phyloP scores from a whole-genome alignment of 2,329 filamentous ascomycete species.

The Ophiostoma sp. region DNA sequence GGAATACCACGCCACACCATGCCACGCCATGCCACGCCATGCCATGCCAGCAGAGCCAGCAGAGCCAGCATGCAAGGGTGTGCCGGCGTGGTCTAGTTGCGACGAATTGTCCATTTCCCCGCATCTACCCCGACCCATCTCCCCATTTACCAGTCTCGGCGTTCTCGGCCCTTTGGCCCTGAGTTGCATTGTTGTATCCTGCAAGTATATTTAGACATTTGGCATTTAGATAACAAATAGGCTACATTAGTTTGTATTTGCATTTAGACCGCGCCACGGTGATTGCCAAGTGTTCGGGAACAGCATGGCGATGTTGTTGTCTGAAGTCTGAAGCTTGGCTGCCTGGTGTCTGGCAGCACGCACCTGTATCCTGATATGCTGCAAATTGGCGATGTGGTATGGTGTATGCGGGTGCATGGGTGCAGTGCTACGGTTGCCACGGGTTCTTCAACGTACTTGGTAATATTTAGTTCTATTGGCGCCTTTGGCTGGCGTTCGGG shows the following conservation, averaged over 20 bases:
- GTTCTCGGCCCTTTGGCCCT: conserved; percentile 7
- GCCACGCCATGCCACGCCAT: background rate
- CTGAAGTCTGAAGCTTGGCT: background rate
- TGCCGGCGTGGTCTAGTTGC: background rate
- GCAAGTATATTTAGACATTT: background rate
- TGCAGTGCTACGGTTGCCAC: background rate
- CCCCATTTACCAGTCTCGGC: background rate
- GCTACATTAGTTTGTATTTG: no score
- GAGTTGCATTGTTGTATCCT: background rate
- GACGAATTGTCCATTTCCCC: conserved; percentile 7
- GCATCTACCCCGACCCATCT: conserved; percentile 10
- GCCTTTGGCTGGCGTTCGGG: background rate
- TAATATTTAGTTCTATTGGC: background rate
- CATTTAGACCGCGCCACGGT: background rate
- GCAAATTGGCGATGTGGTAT: background rate
- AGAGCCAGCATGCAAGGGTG: background rate
- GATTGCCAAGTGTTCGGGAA: background rate
- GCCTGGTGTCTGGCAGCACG: background rate
- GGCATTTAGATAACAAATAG: no score
- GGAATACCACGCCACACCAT: background rate
- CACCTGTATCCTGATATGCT: background rate
- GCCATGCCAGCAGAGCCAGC: background rate
- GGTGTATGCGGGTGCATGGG: background rate
- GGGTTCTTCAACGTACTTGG: no score
- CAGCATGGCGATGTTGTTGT: background rate